phyloP scores from a whole-genome alignment of 345 rosid genomes.

The Euphorbia peplus region DNA sequence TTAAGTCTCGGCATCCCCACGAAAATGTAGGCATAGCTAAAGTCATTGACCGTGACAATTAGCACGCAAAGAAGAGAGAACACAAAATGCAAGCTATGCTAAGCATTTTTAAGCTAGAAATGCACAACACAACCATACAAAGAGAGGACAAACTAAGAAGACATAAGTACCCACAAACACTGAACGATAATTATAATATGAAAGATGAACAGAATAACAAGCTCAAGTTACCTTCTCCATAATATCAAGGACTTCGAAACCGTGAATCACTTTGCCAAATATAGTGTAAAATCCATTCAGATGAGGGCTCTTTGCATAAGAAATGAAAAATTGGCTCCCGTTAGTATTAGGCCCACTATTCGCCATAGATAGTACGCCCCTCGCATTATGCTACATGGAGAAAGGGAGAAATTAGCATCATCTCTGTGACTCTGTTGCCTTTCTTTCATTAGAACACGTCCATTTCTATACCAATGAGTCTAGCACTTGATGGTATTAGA shows the following conservation, averaged over 20 bases:
- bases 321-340: constrained; percentile 90
- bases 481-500: not conserved
- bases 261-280: constrained; percentile 94
- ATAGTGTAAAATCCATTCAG: constrained; percentile 92
- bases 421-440: not conserved
- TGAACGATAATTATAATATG: not conserved
- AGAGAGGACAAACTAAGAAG: not conserved
- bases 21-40: no score
- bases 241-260: constrained; percentile 94
- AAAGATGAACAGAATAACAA: not conserved
- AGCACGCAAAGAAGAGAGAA: not conserved
- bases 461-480: not conserved
- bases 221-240: constrained; percentile 81
- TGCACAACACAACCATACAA: not conserved
- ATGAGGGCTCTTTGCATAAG: constrained; percentile 92
- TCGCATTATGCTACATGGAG: constrained; percentile 75
- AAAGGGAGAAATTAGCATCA: constrained; percentile 1
- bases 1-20: no score
- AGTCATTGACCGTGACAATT: not conserved
- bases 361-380: constrained; percentile 93
- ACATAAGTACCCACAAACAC: not conserved
- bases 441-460: not conserved
- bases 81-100: not conserved
- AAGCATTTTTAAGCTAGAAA: not conserved
- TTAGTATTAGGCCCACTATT: constrained; percentile 97